Evolutionary conservation across 805 yeast genomes (phyloP), one percentile per base, ranked within the genome.

Genomic region (Sugiyamaella mastotermitis): DNA sequence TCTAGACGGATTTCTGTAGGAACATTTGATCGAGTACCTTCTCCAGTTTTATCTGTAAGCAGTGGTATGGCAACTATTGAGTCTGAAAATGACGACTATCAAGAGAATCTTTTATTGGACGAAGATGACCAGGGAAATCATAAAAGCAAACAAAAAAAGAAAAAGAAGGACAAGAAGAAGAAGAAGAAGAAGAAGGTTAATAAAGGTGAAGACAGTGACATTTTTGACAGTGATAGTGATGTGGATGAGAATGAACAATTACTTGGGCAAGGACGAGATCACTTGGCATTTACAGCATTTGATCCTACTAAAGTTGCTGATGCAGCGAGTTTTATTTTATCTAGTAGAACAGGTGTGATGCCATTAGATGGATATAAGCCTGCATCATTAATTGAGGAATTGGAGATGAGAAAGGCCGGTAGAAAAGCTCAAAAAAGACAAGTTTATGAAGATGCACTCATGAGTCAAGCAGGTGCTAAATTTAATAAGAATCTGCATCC

Each of bases 331-430:
- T 8, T 30, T 14, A 31, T 37, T n/a, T 19, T 37, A 13, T 20
- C 22, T 14, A 30, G 34, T 25, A 31, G 32, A 21, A 10, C 22
- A 5, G 40, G 40, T 11, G 23, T 37, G 29, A 23, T 37, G 15
- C 32, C 45, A 23, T 17, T 32, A n/a, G 28, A 14, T 15, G 34
- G 48, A 14, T 28, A 33, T 20, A 51, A 50, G 29, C 52, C 58
- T 1, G 53, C 55, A 13, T 57, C 65, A 9, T 46, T 61, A n/a
- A 56, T 61, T 22, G 65, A 60, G 41, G 65, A 61, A 40, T 43
- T 61, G 23, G 65, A 60, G 39, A 48, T 58, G 24, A 56, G 65
- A 20, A 60, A 60, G 38, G 53, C 54, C 16, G 63, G 58, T 24
- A 40, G 53, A 14, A 39, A 37, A 27, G 46, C 52, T 2, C 61